Evolutionary conservation across 495 filamentous ascomycete genomes (phyloP).

Genomic region (Podospora anserina): DNA sequence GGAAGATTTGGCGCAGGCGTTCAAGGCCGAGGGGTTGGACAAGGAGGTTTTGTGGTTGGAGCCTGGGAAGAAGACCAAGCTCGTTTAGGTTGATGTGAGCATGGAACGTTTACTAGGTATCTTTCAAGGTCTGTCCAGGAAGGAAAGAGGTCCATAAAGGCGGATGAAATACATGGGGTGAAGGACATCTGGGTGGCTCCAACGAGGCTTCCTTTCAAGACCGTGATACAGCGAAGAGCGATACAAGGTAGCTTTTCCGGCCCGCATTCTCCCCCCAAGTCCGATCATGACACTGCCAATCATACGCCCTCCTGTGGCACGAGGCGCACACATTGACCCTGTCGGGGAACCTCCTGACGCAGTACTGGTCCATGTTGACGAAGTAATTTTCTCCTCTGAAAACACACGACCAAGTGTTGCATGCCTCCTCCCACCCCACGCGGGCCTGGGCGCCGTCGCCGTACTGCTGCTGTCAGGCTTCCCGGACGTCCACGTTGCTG

Average conservation of each 20-base stretch:
- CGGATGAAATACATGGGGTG: too few species aligned
- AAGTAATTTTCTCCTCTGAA: not conserved
- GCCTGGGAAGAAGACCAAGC: constrained; percentile 27
- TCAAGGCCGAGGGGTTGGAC: constrained; percentile 56
- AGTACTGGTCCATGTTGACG: not conserved
- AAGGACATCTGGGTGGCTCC: too few species aligned
- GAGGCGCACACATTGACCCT: not conserved
- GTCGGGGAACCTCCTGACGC: not conserved
- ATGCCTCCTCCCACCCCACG: not conserved
- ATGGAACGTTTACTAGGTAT: too few species aligned
- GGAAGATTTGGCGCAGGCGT: constrained; percentile 44
- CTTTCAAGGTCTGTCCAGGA: too few species aligned
- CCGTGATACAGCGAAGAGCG: too few species aligned
- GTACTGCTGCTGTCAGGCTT: too few species aligned
- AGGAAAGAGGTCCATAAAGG: too few species aligned
- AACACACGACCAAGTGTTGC: not conserved
- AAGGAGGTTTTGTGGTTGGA: constrained; percentile 48
- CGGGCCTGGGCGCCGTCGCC: not conserved
- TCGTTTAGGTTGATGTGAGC: constrained; percentile 14
- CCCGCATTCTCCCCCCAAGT: not conserved
- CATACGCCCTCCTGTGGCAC: not conserved
- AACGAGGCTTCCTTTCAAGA: too few species aligned
- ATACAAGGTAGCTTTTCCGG: too few species aligned
- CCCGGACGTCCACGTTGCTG: too few species aligned
- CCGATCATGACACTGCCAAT: not conserved